Percentiles rank a stretch among this genome's conserved stretches.
Evolutionary conservation across 805 yeast species (phyloP).

Genomic region (Ogataea salicorniae): DNA sequence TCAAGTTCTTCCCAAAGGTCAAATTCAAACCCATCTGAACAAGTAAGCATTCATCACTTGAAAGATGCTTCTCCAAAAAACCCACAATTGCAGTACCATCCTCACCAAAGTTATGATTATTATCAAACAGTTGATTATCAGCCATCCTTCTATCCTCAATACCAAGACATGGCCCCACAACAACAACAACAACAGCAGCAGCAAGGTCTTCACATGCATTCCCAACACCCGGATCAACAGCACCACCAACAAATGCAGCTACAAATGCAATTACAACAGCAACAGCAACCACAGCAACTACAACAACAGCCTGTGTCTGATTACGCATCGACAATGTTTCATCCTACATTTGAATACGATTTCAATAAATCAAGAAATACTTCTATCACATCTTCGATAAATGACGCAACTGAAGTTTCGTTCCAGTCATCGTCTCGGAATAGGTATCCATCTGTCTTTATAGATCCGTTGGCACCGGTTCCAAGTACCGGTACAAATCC

Average conservation of each 20-base stretch:
- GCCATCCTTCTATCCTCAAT: constrained; percentile 13
- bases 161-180: constrained; percentile 9
- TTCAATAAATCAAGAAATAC: constrained; percentile 11
- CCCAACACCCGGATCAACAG: background rate
- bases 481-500: constrained; percentile 6
- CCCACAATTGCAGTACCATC: constrained; percentile 4
- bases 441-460: constrained; percentile 42
- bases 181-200: constrained; percentile 6
- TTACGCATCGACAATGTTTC: constrained; percentile 1
- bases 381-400: constrained; percentile 15
- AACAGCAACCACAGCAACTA: constrained; percentile 1
- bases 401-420: constrained; percentile 21
- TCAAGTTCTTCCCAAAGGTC: constrained; percentile 32
- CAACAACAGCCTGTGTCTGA: constrained; percentile 7
- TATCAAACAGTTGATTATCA: constrained; percentile 17
- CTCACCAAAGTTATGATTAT: constrained; percentile 9
- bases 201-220: constrained; percentile 4
- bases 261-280: constrained; percentile 2
- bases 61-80: constrained; percentile 10
- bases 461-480: constrained; percentile 46
- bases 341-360: constrained; percentile 8
- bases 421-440: constrained; percentile 30
- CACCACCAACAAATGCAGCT: background rate
- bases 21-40: constrained; percentile 1
- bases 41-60: no score